These are phyloP conservation scores for Colletotrichum salicis DNA, from an alignment of 2,329 filamentous ascomycete species.

Conservation along the genomic window DNA sequence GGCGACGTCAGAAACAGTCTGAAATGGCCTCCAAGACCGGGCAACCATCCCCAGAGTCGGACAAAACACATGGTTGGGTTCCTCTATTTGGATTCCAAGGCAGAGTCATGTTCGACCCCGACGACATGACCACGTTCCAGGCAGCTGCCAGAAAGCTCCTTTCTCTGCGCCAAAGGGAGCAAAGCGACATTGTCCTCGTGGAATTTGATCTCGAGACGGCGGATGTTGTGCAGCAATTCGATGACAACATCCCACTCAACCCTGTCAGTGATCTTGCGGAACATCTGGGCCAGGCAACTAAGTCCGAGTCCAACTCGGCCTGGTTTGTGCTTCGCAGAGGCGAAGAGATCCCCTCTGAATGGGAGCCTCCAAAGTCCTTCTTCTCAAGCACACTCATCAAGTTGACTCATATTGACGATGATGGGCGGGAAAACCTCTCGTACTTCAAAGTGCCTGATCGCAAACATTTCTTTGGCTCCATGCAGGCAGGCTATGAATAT, in stretches of 20 bases:
- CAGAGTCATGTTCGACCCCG: constrained; percentile 39
- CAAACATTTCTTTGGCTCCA: neutral
- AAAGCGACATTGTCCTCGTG: constrained; percentile 14
- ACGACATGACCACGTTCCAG: constrained; percentile 37
- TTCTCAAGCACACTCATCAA: constrained; percentile 27
- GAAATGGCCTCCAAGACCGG: neutral
- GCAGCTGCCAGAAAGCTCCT: constrained; percentile 41
- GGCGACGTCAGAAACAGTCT: neutral
- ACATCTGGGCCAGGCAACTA: neutral
- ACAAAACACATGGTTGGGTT: neutral
- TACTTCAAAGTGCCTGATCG: constrained; percentile 22
- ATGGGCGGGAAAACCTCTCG: constrained; percentile 12
- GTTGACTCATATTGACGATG: neutral
- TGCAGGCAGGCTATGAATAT: neutral
- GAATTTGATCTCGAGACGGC: constrained; percentile 8
- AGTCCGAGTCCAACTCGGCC: neutral
- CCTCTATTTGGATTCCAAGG: constrained; percentile 47
- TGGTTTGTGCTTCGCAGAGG: constrained; percentile 39
- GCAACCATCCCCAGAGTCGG: neutral
- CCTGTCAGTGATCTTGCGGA: neutral
- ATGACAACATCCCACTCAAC: neutral
- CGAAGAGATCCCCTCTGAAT: constrained; percentile 26
- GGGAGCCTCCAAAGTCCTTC: constrained; percentile 38
- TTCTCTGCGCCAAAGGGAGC: constrained; percentile 25
- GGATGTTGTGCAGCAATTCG: neutral